Base-by-base conservation (phyloP, 2,329 filamentous ascomycete species). In the Fusarium buxicola region DNA sequence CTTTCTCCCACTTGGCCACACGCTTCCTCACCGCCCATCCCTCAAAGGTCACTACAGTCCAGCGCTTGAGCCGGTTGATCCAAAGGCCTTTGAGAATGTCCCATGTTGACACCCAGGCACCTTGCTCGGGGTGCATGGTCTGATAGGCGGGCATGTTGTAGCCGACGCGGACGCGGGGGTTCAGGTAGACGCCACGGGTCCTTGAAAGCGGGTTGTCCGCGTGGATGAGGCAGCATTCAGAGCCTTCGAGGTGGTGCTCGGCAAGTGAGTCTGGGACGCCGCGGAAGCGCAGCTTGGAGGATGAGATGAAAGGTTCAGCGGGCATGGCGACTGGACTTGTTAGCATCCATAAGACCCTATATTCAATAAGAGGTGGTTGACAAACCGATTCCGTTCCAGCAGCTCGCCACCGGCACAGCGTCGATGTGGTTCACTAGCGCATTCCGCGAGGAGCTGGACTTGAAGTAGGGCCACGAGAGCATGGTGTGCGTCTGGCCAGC, bases 201-300 rank as follows among this genome's bases (percentile, higher is more conserved):
- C 70, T 70, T 6, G 81, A 82, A 5, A 87, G 75, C 2, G 84
- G 85, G 66, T 92, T 92, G 69, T 92, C 90, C 3, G 86, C 85
- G 71, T 92, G 90, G 51, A 92, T 87, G 48, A 94, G 83, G 74
- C 91, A 94, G 78, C 90, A 93, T 75, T 94, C 91, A 12, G 87
- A 90, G n/a, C 82, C 91, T 74, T 94, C 91, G 24, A 93, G 79
- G 69, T 92, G 89, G 24, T 78, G 69, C 8, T 74, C 69, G 3
- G 86, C 86, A 2, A 94, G 83, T 5, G 81, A 82, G 69, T 91
- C 89, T 0, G 84, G 71, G 18, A 90, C 80, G 5, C 82, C 88
- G 9, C 89, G 85, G 74, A 92, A 92, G n/a, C 77, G 79, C 0
- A 91, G 72, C 40, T 69, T 66, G 4, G 70, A 70, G 2, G 75